Conservation (phyloP, 2,329 filamentous ascomycete species). For the Fusarium neocosmosporiellum region DNA sequence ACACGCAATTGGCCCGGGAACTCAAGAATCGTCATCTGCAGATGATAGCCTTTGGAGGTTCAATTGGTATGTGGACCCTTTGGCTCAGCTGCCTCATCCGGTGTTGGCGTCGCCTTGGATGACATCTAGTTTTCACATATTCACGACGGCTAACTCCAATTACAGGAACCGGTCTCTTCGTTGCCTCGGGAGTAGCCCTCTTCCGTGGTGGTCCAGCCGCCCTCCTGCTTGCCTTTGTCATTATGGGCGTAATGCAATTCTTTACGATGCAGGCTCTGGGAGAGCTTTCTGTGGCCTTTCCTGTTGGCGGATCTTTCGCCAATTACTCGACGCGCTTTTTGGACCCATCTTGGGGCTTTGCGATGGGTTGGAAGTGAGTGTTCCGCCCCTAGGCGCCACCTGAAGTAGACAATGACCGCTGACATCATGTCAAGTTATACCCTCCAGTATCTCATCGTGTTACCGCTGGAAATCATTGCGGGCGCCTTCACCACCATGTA, state of each 20-base stretch:
- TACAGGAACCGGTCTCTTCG: conserved; percentile 83
- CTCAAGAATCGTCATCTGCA: conserved; percentile 77
- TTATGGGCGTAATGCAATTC: conserved; percentile 89
- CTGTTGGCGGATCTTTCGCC: conserved; percentile 90
- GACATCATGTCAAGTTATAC: conserved; percentile 70
- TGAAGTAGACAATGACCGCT: background rate
- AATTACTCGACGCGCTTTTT: conserved; percentile 92
- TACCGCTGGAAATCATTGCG: conserved; percentile 88
- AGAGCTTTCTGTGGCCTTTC: conserved; percentile 89
- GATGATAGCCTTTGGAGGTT: conserved; percentile 73
- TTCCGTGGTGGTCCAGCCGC: conserved; percentile 80
- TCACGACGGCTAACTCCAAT: background rate
- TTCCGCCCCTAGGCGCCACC: background rate
- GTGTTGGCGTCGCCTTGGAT: background rate
- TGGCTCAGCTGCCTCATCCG: background rate
- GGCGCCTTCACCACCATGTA: conserved; percentile 86
- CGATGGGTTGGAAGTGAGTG: conserved; percentile 85
- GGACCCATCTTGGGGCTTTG: conserved; percentile 95
- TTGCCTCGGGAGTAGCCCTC: conserved; percentile 81
- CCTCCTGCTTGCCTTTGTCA: conserved; percentile 76
- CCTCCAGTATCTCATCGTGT: conserved; percentile 84
- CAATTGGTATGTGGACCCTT: conserved; percentile 69
- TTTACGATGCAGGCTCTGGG: conserved; percentile 91
- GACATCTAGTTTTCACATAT: background rate
- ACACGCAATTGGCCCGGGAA: conserved; percentile 78